phyloP scores from a whole-genome alignment of 306 rosid genomes.

The Lupinus albus region DNA sequence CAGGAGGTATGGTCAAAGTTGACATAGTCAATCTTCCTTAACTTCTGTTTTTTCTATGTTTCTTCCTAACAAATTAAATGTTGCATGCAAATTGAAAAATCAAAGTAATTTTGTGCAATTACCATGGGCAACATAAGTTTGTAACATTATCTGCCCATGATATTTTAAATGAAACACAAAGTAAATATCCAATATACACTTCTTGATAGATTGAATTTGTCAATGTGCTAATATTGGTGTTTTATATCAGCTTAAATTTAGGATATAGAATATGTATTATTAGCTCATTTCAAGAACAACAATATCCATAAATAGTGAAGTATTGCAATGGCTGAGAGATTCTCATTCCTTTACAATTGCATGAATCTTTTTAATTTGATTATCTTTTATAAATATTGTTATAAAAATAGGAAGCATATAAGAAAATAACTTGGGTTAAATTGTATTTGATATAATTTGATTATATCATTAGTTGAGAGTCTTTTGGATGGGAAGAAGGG shows the following conservation, averaged over 20 bases:
- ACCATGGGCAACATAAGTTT: neutral
- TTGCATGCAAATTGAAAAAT: neutral
- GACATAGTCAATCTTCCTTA: constrained; percentile 45
- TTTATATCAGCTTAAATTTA: constrained; percentile 14
- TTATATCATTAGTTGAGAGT: too few species aligned
- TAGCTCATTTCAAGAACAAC: constrained; percentile 27
- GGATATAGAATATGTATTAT: constrained; percentile 17
- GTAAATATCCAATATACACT: neutral
- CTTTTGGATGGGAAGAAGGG: too few species aligned
- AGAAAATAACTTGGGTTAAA: too few species aligned
- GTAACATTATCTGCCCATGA: neutral
- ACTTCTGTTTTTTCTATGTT: neutral
- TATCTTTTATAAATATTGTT: neutral
- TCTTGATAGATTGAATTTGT: neutral
- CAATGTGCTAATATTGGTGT: constrained; percentile 27
- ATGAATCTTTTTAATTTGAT: constrained; percentile 20
- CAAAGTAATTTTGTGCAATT: neutral
- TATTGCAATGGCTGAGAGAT: constrained; percentile 32
- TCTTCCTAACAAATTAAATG: neutral
- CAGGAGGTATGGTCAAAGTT: constrained; percentile 59
- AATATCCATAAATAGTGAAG: constrained; percentile 26
- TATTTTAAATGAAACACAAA: constrained; percentile 21
- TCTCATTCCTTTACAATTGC: constrained; percentile 23
- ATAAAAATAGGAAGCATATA: too few species aligned
- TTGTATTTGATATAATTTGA: too few species aligned